A percentile compares a stretch with the other conserved stretches of the same genome.
Conservation (phyloP, 2,329 filamentous ascomycete genomes). For the Coleophoma cylindrospora region DNA sequence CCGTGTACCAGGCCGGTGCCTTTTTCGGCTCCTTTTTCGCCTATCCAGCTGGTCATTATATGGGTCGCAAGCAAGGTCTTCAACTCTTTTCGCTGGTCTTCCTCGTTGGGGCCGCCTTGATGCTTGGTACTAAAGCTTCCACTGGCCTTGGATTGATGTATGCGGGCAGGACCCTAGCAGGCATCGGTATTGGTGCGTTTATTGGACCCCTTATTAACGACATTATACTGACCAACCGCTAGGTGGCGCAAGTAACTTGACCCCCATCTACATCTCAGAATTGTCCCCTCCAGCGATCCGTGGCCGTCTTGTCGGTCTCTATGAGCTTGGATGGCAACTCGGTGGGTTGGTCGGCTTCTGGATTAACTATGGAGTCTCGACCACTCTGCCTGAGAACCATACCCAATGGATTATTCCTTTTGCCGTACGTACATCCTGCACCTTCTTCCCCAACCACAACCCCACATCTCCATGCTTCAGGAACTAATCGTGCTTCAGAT, state of each 20-base stretch:
- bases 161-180: conserved; percentile 55
- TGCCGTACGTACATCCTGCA: conserved; percentile 1
- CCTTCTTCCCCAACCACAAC: no score
- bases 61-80: conserved; percentile 61
- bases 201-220: background rate
- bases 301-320: conserved; percentile 58
- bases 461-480: background rate
- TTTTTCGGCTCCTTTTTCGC: conserved; percentile 71
- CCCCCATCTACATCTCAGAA: conserved; percentile 52
- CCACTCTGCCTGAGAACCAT: conserved; percentile 37
- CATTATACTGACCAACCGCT: conserved; percentile 13
- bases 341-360: conserved; percentile 58
- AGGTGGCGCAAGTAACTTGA: background rate
- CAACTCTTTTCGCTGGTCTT: conserved; percentile 57
- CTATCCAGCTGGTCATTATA: conserved; percentile 59
- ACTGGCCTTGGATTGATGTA: conserved; percentile 58
- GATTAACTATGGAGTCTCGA: conserved; percentile 54
- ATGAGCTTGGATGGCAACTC: conserved; percentile 59
- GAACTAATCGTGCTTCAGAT: conserved; percentile 23
- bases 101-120: conserved; percentile 63
- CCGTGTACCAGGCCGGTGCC: conserved; percentile 73
- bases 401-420: conserved; percentile 61
- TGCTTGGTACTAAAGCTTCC: conserved; percentile 57
- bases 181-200: conserved; percentile 49
- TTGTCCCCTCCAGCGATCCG: conserved; percentile 55